Evolutionary conservation across 2,329 filamentous ascomycete genomes (phyloP).

Genomic region (Beauveria sp.): DNA sequence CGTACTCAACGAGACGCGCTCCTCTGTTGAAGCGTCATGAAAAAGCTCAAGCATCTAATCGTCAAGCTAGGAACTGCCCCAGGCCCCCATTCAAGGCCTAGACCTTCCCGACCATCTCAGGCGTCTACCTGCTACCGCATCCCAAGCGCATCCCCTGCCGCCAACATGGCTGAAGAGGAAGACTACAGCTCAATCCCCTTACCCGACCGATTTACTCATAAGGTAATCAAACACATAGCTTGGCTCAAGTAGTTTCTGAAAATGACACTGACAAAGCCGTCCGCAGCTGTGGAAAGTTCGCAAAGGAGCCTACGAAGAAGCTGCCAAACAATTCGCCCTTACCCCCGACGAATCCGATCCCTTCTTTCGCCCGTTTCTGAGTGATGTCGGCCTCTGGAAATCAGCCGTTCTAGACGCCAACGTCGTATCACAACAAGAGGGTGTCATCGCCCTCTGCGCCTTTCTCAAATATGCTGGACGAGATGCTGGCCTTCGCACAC

Average conservation of each 20-base stretch:
- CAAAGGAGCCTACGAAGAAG: constrained; percentile 91
- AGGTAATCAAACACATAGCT: constrained; percentile 38
- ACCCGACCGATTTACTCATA: constrained; percentile 75
- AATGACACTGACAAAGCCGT: background rate
- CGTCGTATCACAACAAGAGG: constrained; percentile 93
- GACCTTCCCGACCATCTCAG: background rate
- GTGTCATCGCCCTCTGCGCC: constrained; percentile 75
- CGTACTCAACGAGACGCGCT: background rate
- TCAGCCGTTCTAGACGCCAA: constrained; percentile 89
- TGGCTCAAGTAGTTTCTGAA: background rate
- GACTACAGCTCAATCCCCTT: constrained; percentile 75
- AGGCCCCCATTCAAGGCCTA: background rate
- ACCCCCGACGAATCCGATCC: constrained; percentile 81
- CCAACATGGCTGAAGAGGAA: constrained; percentile 74
- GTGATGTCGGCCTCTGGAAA: constrained; percentile 84
- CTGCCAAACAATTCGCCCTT: constrained; percentile 74
- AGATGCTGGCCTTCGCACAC: constrained; percentile 71
- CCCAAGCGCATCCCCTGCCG: constrained; percentile 9
- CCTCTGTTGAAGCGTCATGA: background rate
- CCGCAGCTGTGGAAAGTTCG: constrained; percentile 86
- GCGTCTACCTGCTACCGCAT: constrained; percentile 5
- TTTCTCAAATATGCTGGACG: constrained; percentile 87
- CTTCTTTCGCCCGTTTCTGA: constrained; percentile 78
- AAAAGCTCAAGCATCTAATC: constrained; percentile 8
- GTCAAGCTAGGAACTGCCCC: background rate